phyloP scores from a whole-genome alignment of 768 basidiomycete genomes.

The Gymnopilus dilepis region DNA sequence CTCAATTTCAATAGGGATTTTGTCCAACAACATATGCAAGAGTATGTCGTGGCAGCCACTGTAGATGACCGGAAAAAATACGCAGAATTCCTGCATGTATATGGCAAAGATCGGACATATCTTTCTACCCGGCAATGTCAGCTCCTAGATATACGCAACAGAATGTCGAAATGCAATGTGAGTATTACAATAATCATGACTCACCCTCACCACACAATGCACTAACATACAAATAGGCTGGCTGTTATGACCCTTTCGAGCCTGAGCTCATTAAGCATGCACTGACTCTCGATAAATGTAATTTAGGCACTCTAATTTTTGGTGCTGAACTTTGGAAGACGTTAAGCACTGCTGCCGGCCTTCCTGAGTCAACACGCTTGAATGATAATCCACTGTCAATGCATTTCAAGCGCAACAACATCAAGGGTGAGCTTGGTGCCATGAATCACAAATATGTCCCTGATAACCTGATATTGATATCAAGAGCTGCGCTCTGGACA shows the following conservation, averaged over 20 bases:
- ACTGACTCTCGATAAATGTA: not conserved
- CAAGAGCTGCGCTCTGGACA: too few species aligned
- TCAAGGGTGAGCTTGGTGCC: not conserved
- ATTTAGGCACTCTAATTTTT: not conserved
- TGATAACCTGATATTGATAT: too few species aligned
- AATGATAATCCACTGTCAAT: not conserved
- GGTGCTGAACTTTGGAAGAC: not conserved
- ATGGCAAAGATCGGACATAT: not conserved
- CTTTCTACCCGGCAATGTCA: not conserved
- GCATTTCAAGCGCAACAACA: not conserved
- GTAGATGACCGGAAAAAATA: not conserved
- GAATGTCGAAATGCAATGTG: too few species aligned
- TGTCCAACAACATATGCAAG: not conserved
- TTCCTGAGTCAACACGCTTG: not conserved
- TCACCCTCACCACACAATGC: too few species aligned
- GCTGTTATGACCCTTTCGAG: constrained; percentile 1
- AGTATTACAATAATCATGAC: too few species aligned
- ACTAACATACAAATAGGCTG: too few species aligned
- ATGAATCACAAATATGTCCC: not conserved
- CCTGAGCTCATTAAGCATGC: constrained; percentile 3
- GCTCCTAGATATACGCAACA: not conserved
- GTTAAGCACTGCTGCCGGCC: not conserved
- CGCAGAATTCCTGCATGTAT: not conserved
- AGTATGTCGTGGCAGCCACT: not conserved
- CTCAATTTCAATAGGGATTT: not conserved